Evolutionary conservation across 129 eudicot genomes (phyloP).

Genomic region (Flaveria trinervia): DNA sequence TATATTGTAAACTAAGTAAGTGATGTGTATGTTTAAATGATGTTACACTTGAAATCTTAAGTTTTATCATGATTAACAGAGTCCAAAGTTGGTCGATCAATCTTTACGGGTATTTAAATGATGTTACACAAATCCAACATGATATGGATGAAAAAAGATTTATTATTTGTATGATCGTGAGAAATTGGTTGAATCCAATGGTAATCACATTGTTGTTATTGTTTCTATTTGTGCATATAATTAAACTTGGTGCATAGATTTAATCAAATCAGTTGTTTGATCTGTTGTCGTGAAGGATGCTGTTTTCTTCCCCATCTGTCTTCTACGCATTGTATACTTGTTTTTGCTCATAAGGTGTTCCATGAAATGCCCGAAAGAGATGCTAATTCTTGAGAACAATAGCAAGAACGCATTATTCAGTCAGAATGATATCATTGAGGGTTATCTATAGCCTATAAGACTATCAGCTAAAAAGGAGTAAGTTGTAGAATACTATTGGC

Average conservation of each 20-base stretch:
- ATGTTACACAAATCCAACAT: too few species aligned
- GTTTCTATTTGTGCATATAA: background rate
- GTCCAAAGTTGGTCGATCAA: too few species aligned
- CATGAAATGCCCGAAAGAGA: slow-evolving; percentile 1
- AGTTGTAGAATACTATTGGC: background rate
- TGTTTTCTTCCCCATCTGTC: background rate
- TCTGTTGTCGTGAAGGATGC: background rate
- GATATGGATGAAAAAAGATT: too few species aligned
- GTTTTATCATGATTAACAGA: too few species aligned
- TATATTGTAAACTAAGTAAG: too few species aligned
- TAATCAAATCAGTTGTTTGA: background rate
- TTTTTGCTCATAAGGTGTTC: background rate
- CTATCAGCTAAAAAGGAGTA: background rate
- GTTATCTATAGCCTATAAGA: background rate
- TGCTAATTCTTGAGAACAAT: background rate
- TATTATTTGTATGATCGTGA: too few species aligned
- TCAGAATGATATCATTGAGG: too few species aligned
- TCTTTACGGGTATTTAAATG: too few species aligned
- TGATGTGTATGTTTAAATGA: too few species aligned
- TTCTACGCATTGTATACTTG: background rate
- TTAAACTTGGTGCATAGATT: background rate
- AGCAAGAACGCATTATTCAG: background rate
- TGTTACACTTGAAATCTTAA: too few species aligned
- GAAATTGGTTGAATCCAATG: background rate
- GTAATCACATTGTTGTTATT: slow-evolving; percentile 2